Evolutionary conservation across 2,329 filamentous ascomycete species (phyloP), one percentile per base, ranked within the genome.

Genomic region (Ceratocystiopsis minuta): DNA sequence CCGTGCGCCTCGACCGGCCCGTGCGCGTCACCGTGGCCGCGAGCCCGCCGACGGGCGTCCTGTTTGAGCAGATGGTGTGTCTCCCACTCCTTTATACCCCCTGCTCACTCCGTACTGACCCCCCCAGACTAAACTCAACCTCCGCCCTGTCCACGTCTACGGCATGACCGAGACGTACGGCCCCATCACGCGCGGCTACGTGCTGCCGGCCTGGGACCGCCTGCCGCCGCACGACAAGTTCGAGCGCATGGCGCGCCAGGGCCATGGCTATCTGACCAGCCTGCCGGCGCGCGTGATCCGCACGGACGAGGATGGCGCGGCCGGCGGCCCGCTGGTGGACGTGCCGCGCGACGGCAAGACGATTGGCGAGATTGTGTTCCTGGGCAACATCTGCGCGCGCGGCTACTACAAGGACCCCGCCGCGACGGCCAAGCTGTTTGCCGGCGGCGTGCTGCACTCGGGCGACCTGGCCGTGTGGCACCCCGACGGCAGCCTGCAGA

Each of bases 391-490:
- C 46, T 95, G 87, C 57, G 76, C 80, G 35, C 84, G 80, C 56
- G 88, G 80, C 10, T 98, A 98, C 61, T 90, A 85, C 62, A 92
- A 92, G 56, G 87, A 98, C 56, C 60, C 75, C 0, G 83, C 79
- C 48, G 90, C 88, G 13, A 95, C 88, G 31, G 68, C 68, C 44
- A 90, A 88, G 62, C 64, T 98, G 18, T 96, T 93, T 58, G 77
- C 75, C 0, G 90, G 90, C 7, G 87, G 87, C 3, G 85, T 78
- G 16, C 63, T 86, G 52, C 90, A 94, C 60, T 88, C 81, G 15
- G 90, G 90, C 0, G 90, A 98, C 57, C 60, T 98, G 39, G 90
- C 90, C 1, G 87, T 96, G 1, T 87, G 83, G 81, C 84, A 95
- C 61, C 70, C 80, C 0, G 90, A 96, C 56, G 87, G 88, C 2